phyloP scores from a whole-genome alignment of 192 early-diverging fungal species.

The Coemansia sp. region DNA sequence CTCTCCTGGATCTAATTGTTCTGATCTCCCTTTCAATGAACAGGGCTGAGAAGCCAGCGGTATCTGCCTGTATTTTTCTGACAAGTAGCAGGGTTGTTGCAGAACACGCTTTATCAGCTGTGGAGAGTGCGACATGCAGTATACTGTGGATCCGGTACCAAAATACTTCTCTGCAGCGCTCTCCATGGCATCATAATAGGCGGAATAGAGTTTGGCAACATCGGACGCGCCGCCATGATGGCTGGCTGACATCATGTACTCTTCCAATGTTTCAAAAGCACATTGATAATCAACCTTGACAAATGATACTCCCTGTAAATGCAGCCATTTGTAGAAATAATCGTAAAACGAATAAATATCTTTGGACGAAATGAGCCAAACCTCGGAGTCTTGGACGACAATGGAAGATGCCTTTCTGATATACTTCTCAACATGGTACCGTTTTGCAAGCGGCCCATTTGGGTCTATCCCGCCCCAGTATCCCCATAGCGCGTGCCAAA shows the following conservation, averaged over 20 bases:
- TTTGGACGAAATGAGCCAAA: slow-evolving; percentile 26
- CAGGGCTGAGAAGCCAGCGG: background rate
- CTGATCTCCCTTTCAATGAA: too few species aligned
- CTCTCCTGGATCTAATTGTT: background rate
- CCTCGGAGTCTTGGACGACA: slow-evolving; percentile 14
- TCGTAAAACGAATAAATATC: slow-evolving; percentile 47
- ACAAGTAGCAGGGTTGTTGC: background rate
- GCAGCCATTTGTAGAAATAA: slow-evolving; percentile 57
- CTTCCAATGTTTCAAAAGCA: slow-evolving; percentile 47
- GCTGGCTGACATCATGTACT: slow-evolving; percentile 2
- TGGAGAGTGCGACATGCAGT: slow-evolving; percentile 61
- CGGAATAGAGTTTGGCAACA: slow-evolving; percentile 24
- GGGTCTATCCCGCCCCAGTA: slow-evolving; percentile 61
- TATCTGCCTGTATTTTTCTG: background rate
- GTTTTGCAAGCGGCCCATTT: slow-evolving; percentile 17
- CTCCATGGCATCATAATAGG: slow-evolving; percentile 53
- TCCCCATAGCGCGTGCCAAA: slow-evolving; percentile 63
- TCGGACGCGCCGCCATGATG: background rate
- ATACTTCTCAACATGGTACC: slow-evolving; percentile 27
- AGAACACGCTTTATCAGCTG: slow-evolving; percentile 41
- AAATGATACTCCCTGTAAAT: slow-evolving; percentile 50
- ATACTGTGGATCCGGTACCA: slow-evolving; percentile 40
- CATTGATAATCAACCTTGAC: slow-evolving; percentile 62
- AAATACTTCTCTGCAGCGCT: slow-evolving; percentile 38
- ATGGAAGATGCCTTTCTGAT: slow-evolving; percentile 14